Percentiles rank a stretch among this genome's conserved stretches.
These are phyloP conservation scores for Immersiella caudata DNA, from an alignment of 495 filamentous ascomycete genomes.

Conservation along the genomic window DNA sequence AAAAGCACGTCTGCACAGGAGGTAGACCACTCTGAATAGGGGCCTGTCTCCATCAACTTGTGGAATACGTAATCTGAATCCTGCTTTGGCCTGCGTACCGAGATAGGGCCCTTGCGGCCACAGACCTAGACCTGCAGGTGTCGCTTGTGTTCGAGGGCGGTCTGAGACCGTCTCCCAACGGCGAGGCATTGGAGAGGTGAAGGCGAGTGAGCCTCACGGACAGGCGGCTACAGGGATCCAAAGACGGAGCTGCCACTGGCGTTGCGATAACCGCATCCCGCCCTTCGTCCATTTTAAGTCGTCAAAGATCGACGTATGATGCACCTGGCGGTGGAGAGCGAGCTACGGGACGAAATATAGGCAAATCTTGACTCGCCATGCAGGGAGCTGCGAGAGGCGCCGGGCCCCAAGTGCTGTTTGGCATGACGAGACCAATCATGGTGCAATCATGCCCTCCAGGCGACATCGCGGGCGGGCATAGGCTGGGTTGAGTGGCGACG, in stretches of 20 bases:
- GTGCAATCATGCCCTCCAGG: neutral
- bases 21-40: neutral
- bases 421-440: constrained; percentile 22
- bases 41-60: neutral
- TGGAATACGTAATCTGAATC: neutral
- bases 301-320: constrained; percentile 26
- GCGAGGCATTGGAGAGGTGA: neutral
- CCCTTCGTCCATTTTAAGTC: constrained; percentile 13
- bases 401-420: neutral
- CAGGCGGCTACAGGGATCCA: neutral
- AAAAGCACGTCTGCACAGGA: neutral
- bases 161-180: constrained; percentile 7
- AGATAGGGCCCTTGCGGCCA: neutral
- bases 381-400: constrained; percentile 3
- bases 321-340: constrained; percentile 8
- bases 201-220: neutral
- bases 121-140: neutral
- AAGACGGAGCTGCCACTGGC: neutral
- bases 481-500: constrained; percentile 6
- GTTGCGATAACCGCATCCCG: constrained; percentile 22
- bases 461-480: neutral
- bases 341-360: constrained; percentile 26
- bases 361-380: constrained; percentile 23
- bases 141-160: constrained; percentile 19
- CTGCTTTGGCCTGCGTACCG: neutral